Evolutionary conservation across 2,329 filamentous ascomycete species (phyloP), one percentile per base, ranked within the genome.

Genomic region (Penicillium freii): DNA sequence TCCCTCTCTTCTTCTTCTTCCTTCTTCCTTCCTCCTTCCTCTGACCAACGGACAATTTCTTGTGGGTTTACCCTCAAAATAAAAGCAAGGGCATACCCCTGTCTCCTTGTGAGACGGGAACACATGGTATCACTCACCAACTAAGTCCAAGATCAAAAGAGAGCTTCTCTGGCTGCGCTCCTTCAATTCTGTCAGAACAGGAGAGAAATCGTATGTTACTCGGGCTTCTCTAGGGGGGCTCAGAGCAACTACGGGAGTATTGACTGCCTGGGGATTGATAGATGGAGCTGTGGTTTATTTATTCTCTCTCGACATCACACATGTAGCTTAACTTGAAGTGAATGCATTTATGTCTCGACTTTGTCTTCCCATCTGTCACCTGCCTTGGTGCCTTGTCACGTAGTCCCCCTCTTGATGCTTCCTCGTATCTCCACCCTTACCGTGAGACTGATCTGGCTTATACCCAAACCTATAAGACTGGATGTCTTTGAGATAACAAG

Each of bases 201-300:
- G 27, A 27, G 42, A 46, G 40, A 52, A 52, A 36, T 19, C 45
- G 55, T 57, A 57, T 31, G 52, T 13, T 49, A 31, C 55, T 54
- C 23, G 39, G 9, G 29, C 39, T 39, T 39, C 11, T 34, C 17
- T n/a, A 8, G 48, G 31, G 21, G 19, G 51, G 50, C 39, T 54
- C 36, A 54, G 44, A 54, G 51, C 33, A 57, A 33, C 39, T 54
- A 57, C 55, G 55, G 19, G 44, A 42, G 39, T 54, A 44, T 44
- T 25, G 51, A 54, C 29, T 43, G n/a, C 5, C 25, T 54, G 51
- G 9, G 25, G 19, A 23, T 38, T 27, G 36, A 38, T 29, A 36
- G 13, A 39, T 57, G 55, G 55, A 54, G 44, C 19, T 54, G 55
- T 39, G 44, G 55, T 57, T 57, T 54, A 54, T 57, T 57, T 54